phyloP scores from a whole-genome alignment of 306 rosid species.

The Medicago ruthenica region DNA sequence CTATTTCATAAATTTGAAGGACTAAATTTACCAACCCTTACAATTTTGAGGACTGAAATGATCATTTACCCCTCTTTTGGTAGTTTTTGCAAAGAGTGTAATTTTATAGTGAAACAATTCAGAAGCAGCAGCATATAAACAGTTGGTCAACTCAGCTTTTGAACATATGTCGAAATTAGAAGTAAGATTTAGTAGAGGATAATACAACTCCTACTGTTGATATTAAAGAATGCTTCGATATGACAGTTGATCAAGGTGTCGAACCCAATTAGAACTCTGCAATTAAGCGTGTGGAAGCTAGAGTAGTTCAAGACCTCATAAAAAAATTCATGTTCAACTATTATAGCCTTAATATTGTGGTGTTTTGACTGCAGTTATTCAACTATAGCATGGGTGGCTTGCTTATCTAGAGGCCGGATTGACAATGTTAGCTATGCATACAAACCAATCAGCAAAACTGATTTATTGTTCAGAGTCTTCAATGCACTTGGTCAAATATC shows the following conservation, averaged over 20 bases:
- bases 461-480: slow-evolving; percentile 72
- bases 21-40: too few species aligned
- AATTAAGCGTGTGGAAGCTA: too few species aligned
- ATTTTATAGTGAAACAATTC: neutral
- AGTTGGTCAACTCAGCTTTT: too few species aligned
- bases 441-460: slow-evolving; percentile 63
- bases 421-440: slow-evolving; percentile 81
- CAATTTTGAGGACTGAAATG: neutral
- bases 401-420: slow-evolving; percentile 61
- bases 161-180: too few species aligned
- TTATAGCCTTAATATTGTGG: neutral
- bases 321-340: neutral
- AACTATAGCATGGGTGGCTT: slow-evolving; percentile 88
- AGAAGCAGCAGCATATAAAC: neutral
- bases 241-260: too few species aligned
- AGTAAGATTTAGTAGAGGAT: neutral
- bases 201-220: neutral
- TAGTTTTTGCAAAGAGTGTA: slow-evolving; percentile 3
- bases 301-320: too few species aligned
- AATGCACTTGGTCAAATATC: slow-evolving; percentile 89
- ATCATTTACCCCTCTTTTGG: neutral
- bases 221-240: too few species aligned
- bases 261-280: neutral
- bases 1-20: too few species aligned
- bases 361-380: slow-evolving; percentile 69